Evolutionary conservation across 2,329 filamentous ascomycete genomes (phyloP).

Genomic region (Colletotrichum eleusines): DNA sequence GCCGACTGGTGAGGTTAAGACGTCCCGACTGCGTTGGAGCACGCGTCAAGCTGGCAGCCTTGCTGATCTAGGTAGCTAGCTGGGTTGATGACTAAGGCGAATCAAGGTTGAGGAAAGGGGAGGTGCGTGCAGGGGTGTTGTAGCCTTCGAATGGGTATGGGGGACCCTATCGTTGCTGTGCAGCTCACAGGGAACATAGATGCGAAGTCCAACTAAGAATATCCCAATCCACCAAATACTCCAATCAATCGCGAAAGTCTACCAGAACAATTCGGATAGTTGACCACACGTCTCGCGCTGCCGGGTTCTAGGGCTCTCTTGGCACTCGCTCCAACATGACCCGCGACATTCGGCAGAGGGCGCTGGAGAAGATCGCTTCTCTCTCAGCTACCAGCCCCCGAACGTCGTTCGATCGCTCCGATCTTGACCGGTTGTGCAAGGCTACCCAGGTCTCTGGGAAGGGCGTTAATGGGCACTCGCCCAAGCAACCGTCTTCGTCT

Average conservation of each 20-base stretch:
- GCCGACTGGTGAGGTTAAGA: slow-evolving; percentile 46
- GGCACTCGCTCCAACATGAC: slow-evolving; percentile 55
- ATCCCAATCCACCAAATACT: slow-evolving; percentile 2
- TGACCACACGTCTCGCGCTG: slow-evolving; percentile 4
- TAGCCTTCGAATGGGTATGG: slow-evolving; percentile 30
- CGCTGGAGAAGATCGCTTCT: slow-evolving; percentile 74
- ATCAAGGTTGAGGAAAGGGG: slow-evolving; percentile 42
- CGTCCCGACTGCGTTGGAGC: slow-evolving; percentile 44
- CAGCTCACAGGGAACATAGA: slow-evolving; percentile 15
- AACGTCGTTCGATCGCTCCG: slow-evolving; percentile 70
- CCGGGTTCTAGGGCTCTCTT: slow-evolving; percentile 6
- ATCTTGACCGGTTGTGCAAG: slow-evolving; percentile 71
- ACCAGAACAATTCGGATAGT: not conserved
- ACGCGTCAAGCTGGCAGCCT: slow-evolving; percentile 66
- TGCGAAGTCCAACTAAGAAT: slow-evolving; percentile 4
- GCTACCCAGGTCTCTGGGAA: slow-evolving; percentile 64
- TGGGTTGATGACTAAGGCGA: slow-evolving; percentile 55
- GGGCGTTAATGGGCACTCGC: slow-evolving; percentile 61
- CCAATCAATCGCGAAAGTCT: slow-evolving; percentile 1
- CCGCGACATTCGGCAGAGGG: slow-evolving; percentile 70
- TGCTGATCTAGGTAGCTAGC: slow-evolving; percentile 51
- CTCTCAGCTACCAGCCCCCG: slow-evolving; percentile 68
- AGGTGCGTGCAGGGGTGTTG: slow-evolving; percentile 32
- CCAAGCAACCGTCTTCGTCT: slow-evolving; percentile 53
- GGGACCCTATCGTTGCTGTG: slow-evolving; percentile 34